Evolutionary conservation across 2,329 filamentous ascomycete species (phyloP), one percentile per base, ranked within the genome.

Genomic region (Calonectria pseudoreteaudii): DNA sequence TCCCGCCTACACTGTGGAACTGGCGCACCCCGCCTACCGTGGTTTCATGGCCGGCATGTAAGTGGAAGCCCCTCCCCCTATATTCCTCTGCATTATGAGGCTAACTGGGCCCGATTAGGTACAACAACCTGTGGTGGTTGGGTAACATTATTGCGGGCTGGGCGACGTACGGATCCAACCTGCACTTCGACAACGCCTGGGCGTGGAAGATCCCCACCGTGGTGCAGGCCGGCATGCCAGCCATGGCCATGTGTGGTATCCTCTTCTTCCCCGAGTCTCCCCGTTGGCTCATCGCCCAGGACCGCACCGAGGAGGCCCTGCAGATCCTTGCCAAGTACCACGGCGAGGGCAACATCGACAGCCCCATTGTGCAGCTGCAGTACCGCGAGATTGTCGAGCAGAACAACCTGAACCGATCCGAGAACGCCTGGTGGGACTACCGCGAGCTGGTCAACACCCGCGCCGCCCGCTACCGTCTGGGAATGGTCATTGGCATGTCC

Each of bases 1-100:
- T 0, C 91, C 91, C 0, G 88, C 90, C 8, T 93, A 92, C 79
- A 89, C 89, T 4, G 90, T 91, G 53, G 92, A 93, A 79, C 87
- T 92, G 50, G 87, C 91, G 0, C 92, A 93, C 77, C 92, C 92
- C 0, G 88, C 89, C 2, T 92, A 90, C 81, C 87, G 92, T 75
- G 91, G 90, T 28, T 85, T 91, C 26, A 86, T 91, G 77, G 91
- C 91, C 8, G 91, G 90, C 65, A 88, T 91, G 72, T 81, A 85
- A 68, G 70, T 52, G 2, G 20, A 47, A 5, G 11, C 34, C 8
- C 34, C 4, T 13, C 34, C 14, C 4, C 58, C 20, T 18, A 26
- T 41, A 18, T 58, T 2, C 18, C 34, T 3, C 8, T 4, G 3
- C 3, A 9, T 10, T 26, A 26, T 26, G 50, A 53, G 7, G 16